Evolutionary conservation across 805 yeast genomes (phyloP).

Genomic region (Tetrapisispora phaffii): DNA sequence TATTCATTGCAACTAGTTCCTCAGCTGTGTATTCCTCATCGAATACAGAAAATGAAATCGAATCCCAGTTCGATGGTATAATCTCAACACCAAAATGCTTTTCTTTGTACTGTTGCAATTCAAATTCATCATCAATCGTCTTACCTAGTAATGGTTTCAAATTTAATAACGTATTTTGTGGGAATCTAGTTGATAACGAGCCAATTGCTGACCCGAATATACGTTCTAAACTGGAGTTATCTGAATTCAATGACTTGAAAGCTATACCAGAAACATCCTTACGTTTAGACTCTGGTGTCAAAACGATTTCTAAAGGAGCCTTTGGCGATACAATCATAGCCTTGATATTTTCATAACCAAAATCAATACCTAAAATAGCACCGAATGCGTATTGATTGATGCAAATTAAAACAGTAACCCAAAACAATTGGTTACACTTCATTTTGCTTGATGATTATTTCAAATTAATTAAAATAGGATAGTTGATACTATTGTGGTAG

Average conservation of each 20-base stretch:
- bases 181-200: constrained; percentile 61
- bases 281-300: constrained; percentile 85
- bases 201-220: constrained; percentile 69
- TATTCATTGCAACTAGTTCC: constrained; percentile 76
- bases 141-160: constrained; percentile 67
- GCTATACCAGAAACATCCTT: constrained; percentile 79
- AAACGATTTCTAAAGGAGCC: constrained; percentile 73
- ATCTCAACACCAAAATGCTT: constrained; percentile 55
- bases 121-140: constrained; percentile 35
- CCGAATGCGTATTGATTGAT: constrained; percentile 19
- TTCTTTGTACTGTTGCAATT: constrained; percentile 37
- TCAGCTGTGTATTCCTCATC: constrained; percentile 50
- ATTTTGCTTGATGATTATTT: too few relatives aligned
- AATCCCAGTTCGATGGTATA: constrained; percentile 36
- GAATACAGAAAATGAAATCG: constrained; percentile 48
- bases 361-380: constrained; percentile 81
- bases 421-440: neutral
- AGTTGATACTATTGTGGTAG: too few relatives aligned
- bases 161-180: constrained; percentile 55
- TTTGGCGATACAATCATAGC: constrained; percentile 87
- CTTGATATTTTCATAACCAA: constrained; percentile 79
- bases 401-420: neutral
- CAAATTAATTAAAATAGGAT: too few relatives aligned
- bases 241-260: constrained; percentile 34
- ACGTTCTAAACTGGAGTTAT: constrained; percentile 48